Percentiles rank a stretch among this genome's conserved stretches.
Evolutionary conservation across 805 yeast species (phyloP).

Genomic region (Lachancea fermentati): DNA sequence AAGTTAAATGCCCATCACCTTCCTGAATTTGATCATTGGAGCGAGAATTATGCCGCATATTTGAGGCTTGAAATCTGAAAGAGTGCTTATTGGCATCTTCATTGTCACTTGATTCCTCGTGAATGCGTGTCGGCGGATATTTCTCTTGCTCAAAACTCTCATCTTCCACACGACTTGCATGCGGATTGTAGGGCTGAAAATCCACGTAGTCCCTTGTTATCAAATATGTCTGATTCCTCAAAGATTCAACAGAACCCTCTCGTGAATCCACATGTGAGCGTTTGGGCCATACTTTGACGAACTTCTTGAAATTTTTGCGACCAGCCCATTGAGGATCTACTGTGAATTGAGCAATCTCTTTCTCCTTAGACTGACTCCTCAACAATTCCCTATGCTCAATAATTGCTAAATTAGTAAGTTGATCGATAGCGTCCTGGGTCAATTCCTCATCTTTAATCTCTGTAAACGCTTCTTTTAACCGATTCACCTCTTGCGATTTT

Average conservation of each 20-base stretch:
- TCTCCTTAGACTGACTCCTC: neutral
- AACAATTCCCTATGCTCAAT: conserved; percentile 3
- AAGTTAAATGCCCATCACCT: no score
- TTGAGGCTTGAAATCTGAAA: neutral
- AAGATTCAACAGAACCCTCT: conserved; percentile 5
- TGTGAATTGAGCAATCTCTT: neutral
- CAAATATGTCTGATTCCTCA: conserved; percentile 21
- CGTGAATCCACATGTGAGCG: conserved; percentile 3
- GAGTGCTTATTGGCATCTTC: neutral
- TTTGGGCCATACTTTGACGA: conserved; percentile 31
- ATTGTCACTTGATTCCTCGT: neutral
- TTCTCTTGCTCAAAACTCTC: neutral
- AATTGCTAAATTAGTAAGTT: conserved; percentile 29
- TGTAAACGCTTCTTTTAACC: conserved; percentile 24
- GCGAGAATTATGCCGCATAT: no score
- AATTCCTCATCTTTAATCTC: conserved; percentile 25
- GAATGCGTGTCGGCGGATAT: neutral
- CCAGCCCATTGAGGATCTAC: conserved; percentile 23
- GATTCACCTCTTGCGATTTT: conserved; percentile 26
- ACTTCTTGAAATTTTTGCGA: conserved; percentile 38
- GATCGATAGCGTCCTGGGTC: conserved; percentile 28
- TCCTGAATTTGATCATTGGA: no score
- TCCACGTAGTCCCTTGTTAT: conserved; percentile 33
- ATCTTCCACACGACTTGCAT: neutral
- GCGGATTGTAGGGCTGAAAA: conserved; percentile 8